phyloP scores from a whole-genome alignment of 2,329 filamentous ascomycete species.

The Hymenoscyphus repandus region DNA sequence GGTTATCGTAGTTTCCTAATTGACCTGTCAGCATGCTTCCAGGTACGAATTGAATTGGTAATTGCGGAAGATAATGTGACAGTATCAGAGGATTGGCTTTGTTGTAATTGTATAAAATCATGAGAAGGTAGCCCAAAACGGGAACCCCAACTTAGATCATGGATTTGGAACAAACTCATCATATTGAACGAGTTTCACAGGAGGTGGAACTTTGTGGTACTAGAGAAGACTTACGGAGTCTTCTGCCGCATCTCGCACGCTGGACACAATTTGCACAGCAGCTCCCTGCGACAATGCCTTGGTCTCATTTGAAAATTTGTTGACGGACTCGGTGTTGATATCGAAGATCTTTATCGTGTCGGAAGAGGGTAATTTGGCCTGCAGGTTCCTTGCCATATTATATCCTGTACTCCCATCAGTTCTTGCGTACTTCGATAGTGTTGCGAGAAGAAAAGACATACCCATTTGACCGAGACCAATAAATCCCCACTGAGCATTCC shows the following conservation, averaged over 20 bases:
- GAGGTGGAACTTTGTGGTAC: background rate
- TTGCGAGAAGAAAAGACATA: constrained; percentile 31
- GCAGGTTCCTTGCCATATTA: constrained; percentile 67
- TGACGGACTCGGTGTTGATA: constrained; percentile 51
- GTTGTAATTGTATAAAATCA: constrained; percentile 55
- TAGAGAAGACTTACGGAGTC: constrained; percentile 51
- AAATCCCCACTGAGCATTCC: constrained; percentile 50
- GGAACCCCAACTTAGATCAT: constrained; percentile 72
- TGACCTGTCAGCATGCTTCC: constrained; percentile 12
- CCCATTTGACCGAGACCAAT: constrained; percentile 58
- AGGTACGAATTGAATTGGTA: background rate
- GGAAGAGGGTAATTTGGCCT: constrained; percentile 56
- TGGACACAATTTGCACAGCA: constrained; percentile 50
- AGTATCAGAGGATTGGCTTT: constrained; percentile 72
- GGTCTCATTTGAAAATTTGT: constrained; percentile 49
- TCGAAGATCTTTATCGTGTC: constrained; percentile 63
- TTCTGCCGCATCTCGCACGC: constrained; percentile 58
- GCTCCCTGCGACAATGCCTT: constrained; percentile 34
- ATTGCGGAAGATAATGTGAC: constrained; percentile 8
- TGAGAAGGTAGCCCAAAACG: constrained; percentile 43
- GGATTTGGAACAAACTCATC: constrained; percentile 49
- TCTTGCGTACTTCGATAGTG: constrained; percentile 6
- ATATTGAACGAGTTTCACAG: constrained; percentile 24
- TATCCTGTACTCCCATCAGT: constrained; percentile 45
- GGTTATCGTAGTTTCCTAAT: constrained; percentile 78